Base-by-base conservation (phyloP, 116 monocot genomes). In the Posidonia oceanica region DNA sequence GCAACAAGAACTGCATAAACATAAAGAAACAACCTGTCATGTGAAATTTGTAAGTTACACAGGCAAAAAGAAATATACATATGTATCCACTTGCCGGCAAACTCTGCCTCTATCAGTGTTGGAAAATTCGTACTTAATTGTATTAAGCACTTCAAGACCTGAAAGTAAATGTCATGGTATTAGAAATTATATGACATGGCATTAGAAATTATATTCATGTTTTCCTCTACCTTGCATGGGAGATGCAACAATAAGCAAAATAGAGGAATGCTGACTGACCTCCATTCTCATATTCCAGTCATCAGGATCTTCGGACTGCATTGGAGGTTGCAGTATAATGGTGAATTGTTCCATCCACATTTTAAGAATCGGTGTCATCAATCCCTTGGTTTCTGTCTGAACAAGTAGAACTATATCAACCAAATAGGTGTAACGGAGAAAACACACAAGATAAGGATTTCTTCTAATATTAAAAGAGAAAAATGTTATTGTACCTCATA, bases 261-360 rank as follows among this genome's bases (percentile, higher is more conserved):
- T 59, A 10, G 11, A 48, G 11, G 3, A 12, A 48, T 10, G 48
- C 48, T 10, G 8, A 7, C 12, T 29, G 75, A 97, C 97, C 92
- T 92, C 92, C 89, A 92, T 86, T 62, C 79, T 87, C 51, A 97
- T 75, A 82, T 81, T 82, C 97, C 97, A 97, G 53, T 90, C 97
- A 84, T 92, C 92, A 55, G 89, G 87, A 82, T 97, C 85, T 72
- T 87, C 83, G 17, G 76, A 73, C 54, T 70, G 80, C 72, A 97
- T 64, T 36, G 89, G 85, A 71, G 80, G 63, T 76, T 89, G 83
- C 71, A 97, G 68, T 77, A 97, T 82, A 39, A 72, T 61, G 37
- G 83, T 76, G 65, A 97, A 84, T 22, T 92, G 89, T 18, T 89
- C 89, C 70, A 87, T 82, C 72, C 92, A 83, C 38, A 84, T 76